Evolutionary conservation across 176 grass and related monocot genomes (phyloP).

Genomic region (Oryza punctata): DNA sequence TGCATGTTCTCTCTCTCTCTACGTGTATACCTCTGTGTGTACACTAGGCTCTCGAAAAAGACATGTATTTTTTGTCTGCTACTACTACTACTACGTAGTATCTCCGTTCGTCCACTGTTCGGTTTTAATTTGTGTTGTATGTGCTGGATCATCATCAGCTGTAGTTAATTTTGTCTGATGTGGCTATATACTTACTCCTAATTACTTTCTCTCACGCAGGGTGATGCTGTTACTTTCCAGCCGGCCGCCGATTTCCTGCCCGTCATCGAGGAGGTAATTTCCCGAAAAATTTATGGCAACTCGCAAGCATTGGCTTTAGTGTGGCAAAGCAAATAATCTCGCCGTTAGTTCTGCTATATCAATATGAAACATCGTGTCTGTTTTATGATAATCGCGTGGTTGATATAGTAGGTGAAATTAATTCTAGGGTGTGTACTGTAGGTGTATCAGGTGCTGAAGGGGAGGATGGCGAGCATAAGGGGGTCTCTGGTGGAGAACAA

Average conservation of each 20-base stretch:
- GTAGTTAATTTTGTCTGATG: background rate
- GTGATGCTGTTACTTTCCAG: conserved; percentile 64
- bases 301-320: no score
- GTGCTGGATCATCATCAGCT: background rate
- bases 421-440: background rate
- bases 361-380: no score
- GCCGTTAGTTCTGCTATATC: no score
- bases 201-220: conserved; percentile 42
- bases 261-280: conserved; percentile 57
- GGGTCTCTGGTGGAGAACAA: conserved; percentile 82
- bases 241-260: conserved; percentile 80
- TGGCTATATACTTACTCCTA: background rate
- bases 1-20: background rate
- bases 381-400: no score
- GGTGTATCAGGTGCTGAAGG: conserved; percentile 60
- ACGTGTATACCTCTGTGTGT: background rate
- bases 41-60: background rate
- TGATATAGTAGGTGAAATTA: background rate
- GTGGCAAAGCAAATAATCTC: no score
- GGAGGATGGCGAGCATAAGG: conserved; percentile 49
- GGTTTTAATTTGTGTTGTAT: background rate
- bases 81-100: background rate
- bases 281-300: background rate
- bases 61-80: background rate
- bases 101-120: background rate